Evolutionary conservation across 2,329 filamentous ascomycete species (phyloP), one percentile per base, ranked within the genome.

Genomic region (Dactylonectria estremocensis): DNA sequence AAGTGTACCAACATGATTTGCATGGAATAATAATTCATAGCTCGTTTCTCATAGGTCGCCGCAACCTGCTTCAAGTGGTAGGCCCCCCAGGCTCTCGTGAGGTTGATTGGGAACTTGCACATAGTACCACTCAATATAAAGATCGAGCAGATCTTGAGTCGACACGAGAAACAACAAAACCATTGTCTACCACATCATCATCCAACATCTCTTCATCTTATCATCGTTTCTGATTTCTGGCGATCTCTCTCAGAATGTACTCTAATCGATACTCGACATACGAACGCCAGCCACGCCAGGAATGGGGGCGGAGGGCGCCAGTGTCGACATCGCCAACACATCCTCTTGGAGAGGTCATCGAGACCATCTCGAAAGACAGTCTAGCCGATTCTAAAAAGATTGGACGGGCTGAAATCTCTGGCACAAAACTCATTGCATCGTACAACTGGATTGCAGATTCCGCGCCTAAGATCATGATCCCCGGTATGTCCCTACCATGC

Each of bases 371-470:
- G 3, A 61, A 20, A n/a, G 67, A 68, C 1, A 55, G 28, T 5
- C 53, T 77, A 1, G 49, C 65, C 7, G 22, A 31, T 3, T 20
- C 24, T 3, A 3, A 31, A 9, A 40, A 20, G 3, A 9, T 46
- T 3, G 9, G 11, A 1, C 56, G 48, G 16, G 72, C 43, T 2
- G 59, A 62, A 4, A 84, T 85, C 65, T 80, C 77, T 4, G 71
- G 82, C 33, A 78, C 82, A 9, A 75, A 80, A 59, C 77, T 81
- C 53, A 66, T 87, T 11, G 77, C 85, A 2, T 88, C 86, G 2
- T 88, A 88, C 74, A 87, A 84, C 72, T 87, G 84, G 85, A 78
- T 86, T 58, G 80, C 83, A 58, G 75, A 77, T 24, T 61, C 76
- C 0, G 73, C 65, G 7, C 81, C 84, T 6, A 84, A 81, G 22